Evolutionary conservation across 176 grass and related monocot species (phyloP), one percentile per base, ranked within the genome.

Genomic region (Juncus effusus): DNA sequence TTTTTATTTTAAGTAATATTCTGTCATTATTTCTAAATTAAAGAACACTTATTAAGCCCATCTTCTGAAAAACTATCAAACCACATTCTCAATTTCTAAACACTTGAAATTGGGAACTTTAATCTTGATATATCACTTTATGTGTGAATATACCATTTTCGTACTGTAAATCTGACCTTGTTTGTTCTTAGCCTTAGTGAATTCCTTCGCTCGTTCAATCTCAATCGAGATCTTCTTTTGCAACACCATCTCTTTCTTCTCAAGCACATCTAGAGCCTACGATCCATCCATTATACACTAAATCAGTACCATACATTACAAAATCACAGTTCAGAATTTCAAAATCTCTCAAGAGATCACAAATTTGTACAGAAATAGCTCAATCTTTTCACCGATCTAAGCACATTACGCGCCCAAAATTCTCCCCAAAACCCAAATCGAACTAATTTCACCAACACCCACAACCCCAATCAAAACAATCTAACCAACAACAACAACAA

Each of bases 161-260:
- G 10, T 56, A 41, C 14, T 14, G 13, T 42, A 38, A 54, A 47
- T 44, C 59, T 56, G 7, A 83, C 80, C 80, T 79, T 86, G 81
- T 59, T 85, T 91, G 54, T 96, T 96, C 68, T 75, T 83, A 45
- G 79, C 67, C 83, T 79, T 88, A 12, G 74, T 77, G 13, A 91
- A 91, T 72, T 83, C 77, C 50, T 91, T 96, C 38, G 87, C 92
- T 45, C 92, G 61, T 59, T 91, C 84, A 56, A 86, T 66, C 66
- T 96, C 92, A 49, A 79, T 79, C 59, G 84, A 85, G 63, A 96
- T 96, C 77, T 91, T 91, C 70, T 83, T 91, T 68, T 91, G 81
- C 70, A 96, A 53, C 37, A 87, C 66, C 56, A 63, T 74, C 60
- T 96, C 84, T 67, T 88, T 96, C 44, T 79, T 78, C 61, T 74